Evolutionary conservation across 78 protist species (phyloP).

Genomic region (Polysphondylium violaceum): DNA sequence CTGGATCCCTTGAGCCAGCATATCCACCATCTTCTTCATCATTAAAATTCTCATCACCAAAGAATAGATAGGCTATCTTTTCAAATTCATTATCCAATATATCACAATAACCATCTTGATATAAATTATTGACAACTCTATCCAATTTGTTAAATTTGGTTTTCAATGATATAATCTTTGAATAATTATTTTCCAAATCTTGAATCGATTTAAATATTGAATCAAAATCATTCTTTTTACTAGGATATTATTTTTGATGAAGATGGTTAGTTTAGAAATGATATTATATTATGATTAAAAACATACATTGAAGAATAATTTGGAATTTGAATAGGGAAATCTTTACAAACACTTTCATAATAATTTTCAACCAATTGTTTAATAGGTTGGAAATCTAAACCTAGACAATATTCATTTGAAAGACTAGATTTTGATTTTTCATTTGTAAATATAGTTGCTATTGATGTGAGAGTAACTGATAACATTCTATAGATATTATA

Average conservation of each 20-base stretch:
- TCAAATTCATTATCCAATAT: constrained; percentile 28
- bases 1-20: no score
- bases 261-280: neutral
- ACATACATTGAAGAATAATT: constrained; percentile 15
- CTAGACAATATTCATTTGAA: constrained; percentile 68
- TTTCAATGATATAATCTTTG: constrained; percentile 58
- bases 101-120: constrained; percentile 51
- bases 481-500: constrained; percentile 1
- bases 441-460: constrained; percentile 42
- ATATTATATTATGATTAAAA: neutral
- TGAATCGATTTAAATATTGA: constrained; percentile 52
- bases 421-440: constrained; percentile 26
- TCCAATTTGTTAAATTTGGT: constrained; percentile 64
- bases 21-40: constrained; percentile 15
- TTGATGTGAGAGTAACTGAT: constrained; percentile 35
- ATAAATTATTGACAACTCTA: constrained; percentile 51
- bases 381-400: constrained; percentile 17
- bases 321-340: constrained; percentile 36
- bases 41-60: constrained; percentile 18
- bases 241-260: neutral
- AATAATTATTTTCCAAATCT: constrained; percentile 50
- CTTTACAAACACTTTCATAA: constrained; percentile 23
- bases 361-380: constrained; percentile 38
- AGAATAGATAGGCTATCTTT: constrained; percentile 23
- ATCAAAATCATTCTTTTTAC: constrained; percentile 46